These are phyloP conservation scores for Nannochloris sp. DNA, from an alignment of 139 green algal species.

Conservation along the genomic window DNA sequence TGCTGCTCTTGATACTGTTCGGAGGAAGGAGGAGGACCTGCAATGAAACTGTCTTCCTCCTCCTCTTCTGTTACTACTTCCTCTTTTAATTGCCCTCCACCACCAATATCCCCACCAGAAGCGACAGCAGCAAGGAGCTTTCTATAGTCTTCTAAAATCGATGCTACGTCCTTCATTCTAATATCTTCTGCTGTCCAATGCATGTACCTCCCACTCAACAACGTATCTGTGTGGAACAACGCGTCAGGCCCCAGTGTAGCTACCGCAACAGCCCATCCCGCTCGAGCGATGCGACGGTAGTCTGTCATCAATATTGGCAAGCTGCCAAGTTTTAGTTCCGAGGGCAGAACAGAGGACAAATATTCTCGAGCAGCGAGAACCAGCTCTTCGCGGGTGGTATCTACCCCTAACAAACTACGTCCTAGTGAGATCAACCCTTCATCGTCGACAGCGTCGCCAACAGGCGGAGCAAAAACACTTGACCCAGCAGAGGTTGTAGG, in stretches of 20 bases:
- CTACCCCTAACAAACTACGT: background rate
- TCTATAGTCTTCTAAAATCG: slow-evolving; percentile 19
- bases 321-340: background rate
- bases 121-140: background rate
- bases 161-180: slow-evolving; percentile 12
- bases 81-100: background rate
- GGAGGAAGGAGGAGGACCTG: no score
- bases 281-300: slow-evolving; percentile 16
- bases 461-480: no score
- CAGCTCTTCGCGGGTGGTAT: background rate
- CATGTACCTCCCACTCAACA: slow-evolving; percentile 18
- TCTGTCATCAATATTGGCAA: slow-evolving; percentile 22
- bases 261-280: slow-evolving; percentile 14
- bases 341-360: slow-evolving; percentile 1
- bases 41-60: no score
- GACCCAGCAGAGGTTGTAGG: no score
- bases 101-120: background rate
- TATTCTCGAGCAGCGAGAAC: slow-evolving; percentile 5
- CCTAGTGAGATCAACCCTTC: slow-evolving; percentile 11
- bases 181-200: slow-evolving; percentile 14
- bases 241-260: background rate
- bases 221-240: background rate
- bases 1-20: no score
- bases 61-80: background rate
- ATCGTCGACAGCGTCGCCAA: slow-evolving; percentile 6